phyloP scores from a whole-genome alignment of 495 filamentous ascomycete genomes.

The Cenococcum geophilum region DNA sequence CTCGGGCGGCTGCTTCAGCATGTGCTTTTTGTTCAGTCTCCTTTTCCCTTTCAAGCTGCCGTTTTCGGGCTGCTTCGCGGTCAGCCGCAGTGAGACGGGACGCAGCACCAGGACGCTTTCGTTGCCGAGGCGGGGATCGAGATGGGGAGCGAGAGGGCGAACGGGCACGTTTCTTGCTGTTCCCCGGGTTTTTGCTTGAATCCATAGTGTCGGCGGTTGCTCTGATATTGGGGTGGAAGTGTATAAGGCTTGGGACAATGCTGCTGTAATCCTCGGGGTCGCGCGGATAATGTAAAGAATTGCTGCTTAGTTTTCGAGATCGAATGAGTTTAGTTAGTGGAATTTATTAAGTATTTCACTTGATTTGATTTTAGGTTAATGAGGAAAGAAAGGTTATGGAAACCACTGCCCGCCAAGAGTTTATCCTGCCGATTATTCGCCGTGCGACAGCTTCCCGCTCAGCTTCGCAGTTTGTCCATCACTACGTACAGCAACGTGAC shows the following conservation, averaged over 20 bases:
- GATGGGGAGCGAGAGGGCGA: slow-evolving; percentile 32
- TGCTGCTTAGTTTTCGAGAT: too few relatives aligned
- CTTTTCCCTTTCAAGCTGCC: slow-evolving; percentile 53
- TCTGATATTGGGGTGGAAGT: not conserved
- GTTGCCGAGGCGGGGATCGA: slow-evolving; percentile 54
- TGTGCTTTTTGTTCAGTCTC: slow-evolving; percentile 41
- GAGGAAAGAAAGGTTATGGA: too few relatives aligned
- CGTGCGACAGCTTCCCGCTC: too few relatives aligned
- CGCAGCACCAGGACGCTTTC: slow-evolving; percentile 80
- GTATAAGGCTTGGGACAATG: not conserved
- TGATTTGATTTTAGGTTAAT: too few relatives aligned
- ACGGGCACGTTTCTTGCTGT: slow-evolving; percentile 2
- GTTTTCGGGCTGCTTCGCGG: slow-evolving; percentile 56
- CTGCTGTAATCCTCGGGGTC: not conserved
- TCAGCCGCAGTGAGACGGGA: slow-evolving; percentile 68
- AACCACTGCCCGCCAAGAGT: too few relatives aligned
- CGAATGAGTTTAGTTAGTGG: too few relatives aligned
- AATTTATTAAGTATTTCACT: too few relatives aligned
- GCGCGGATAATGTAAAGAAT: too few relatives aligned
- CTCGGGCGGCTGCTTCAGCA: slow-evolving; percentile 32
- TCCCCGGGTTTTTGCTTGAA: slow-evolving; percentile 15
- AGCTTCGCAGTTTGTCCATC: not conserved
- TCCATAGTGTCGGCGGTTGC: not conserved
- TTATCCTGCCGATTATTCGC: too few relatives aligned
- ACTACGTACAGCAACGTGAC: not conserved